Evolutionary conservation across 306 rosid species (phyloP).

Genomic region (Sicyos baderoa): DNA sequence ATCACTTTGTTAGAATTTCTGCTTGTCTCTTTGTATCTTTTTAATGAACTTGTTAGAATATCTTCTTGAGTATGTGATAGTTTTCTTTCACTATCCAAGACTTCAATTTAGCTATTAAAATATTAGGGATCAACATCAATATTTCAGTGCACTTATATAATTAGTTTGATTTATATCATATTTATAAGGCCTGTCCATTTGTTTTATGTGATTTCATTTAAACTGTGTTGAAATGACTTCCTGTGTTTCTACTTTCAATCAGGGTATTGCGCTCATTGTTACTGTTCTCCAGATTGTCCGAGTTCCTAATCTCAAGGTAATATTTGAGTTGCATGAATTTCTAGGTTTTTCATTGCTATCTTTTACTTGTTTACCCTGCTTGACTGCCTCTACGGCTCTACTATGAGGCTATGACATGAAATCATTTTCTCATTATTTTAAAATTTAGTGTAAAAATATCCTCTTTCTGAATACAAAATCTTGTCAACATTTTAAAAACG

Average conservation of each 20-base stretch:
- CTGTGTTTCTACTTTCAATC: constrained; percentile 21
- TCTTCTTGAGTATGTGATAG: neutral
- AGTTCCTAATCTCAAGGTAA: constrained; percentile 97
- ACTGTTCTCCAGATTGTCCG: constrained; percentile 98
- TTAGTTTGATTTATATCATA: neutral
- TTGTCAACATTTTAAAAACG: neutral
- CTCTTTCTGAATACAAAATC: neutral
- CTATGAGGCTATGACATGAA: neutral
- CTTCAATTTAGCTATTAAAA: neutral
- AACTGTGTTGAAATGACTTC: neutral
- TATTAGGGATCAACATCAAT: too few relatives aligned
- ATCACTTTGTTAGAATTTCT: neutral
- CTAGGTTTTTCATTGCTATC: neutral
- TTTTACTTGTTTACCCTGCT: neutral
- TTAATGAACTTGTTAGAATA: neutral
- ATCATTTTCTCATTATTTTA: neutral
- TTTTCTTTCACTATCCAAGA: constrained; percentile 1
- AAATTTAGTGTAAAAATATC: neutral
- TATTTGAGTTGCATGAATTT: constrained; percentile 4
- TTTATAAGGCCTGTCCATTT: neutral
- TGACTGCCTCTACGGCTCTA: neutral
- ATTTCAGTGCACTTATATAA: neutral
- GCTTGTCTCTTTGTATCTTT: neutral
- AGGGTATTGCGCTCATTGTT: constrained; percentile 89
- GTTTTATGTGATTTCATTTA: constrained; percentile 8